Evolutionary conservation across 2,329 filamentous ascomycete species (phyloP), one percentile per base, ranked within the genome.

Genomic region (Sclerotinia minor): DNA sequence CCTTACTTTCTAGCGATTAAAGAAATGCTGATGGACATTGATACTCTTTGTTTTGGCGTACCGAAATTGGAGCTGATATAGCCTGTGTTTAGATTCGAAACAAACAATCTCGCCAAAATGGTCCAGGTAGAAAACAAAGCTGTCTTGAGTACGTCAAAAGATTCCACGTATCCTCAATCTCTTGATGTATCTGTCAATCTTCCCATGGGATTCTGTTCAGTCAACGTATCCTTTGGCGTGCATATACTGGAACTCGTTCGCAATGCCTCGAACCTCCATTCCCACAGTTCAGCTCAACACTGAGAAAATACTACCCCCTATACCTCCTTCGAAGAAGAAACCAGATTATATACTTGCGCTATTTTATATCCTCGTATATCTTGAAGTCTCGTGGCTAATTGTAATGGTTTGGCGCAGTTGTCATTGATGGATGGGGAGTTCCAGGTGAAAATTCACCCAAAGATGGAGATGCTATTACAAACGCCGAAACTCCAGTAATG

Each of bases 371-470:
- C 79, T 87, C 71, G 74, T 86, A 68, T 86, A 86, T 73, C 77
- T 87, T 68, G 83, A 87, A 77, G 75, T 86, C 68, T 81, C 80
- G 69, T 87, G 83, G 84, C 84, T 87, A 84, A 86, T 85, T 69
- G 79, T 84, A 75, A 78, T 85, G 77, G 77, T 87, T 61, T 77
- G 73, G 74, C 81, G 81, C 77, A 93, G 91, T 99, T 86, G 95
- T 98, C 82, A 99, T 99, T 84, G 95, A 99, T 83, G 95, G 95
- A 78, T 99, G 95, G 95, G 95, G 95, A 78, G 87, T 98, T 76
- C 87, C 94, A 76, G 88, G 88, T 72, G 89, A 90, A 73, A 82
- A 89, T 69, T 96, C 93, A 68, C 91, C 91, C 76, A 91, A 92
- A 77, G 80, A 96, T 80, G 94, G 95, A 80, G 94, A 99, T 83